Percentiles rank a stretch among this genome's conserved stretches.
Evolutionary conservation across 306 rosid species (phyloP).

Genomic region (Castanea crenata): DNA sequence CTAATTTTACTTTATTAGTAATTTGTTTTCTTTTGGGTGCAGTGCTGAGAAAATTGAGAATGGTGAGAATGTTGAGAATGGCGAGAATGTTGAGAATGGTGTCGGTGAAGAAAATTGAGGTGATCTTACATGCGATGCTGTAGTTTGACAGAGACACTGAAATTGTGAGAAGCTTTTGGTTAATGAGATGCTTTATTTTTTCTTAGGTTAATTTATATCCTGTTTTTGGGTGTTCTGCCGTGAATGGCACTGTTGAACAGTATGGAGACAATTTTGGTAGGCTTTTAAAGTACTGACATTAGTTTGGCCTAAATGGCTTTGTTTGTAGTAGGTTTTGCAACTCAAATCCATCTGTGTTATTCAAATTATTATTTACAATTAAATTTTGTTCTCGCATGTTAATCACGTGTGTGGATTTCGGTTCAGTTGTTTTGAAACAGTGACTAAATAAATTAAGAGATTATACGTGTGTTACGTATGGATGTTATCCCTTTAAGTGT

Average conservation of each 20-base stretch:
- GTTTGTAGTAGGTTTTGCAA: constrained; percentile 26
- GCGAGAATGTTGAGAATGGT: constrained; percentile 38
- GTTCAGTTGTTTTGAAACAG: not conserved
- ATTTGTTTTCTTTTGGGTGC: constrained; percentile 33
- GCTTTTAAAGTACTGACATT: constrained; percentile 24
- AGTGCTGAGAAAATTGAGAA: constrained; percentile 68
- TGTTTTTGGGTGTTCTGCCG: constrained; percentile 32
- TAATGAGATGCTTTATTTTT: constrained; percentile 12
- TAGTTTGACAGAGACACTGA: constrained; percentile 30
- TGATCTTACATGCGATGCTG: constrained; percentile 17
- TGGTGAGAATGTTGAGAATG: constrained; percentile 18
- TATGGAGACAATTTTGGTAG: constrained; percentile 52
- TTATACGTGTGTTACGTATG: no score
- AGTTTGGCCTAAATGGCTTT: constrained; percentile 23
- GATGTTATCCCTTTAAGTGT: no score
- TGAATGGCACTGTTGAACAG: constrained; percentile 25
- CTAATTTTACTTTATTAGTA: not conserved
- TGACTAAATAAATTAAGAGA: not conserved
- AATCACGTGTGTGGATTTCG: not conserved
- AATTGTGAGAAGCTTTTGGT: constrained; percentile 14
- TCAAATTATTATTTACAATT: not conserved
- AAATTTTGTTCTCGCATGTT: not conserved
- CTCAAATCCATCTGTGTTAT: not conserved
- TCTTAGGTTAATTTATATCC: constrained; percentile 11
- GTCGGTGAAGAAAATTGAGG: constrained; percentile 50